Percentiles rank a stretch among this genome's conserved stretches.
Conservation (phyloP, 257 asterid genomes). For the Prunella vulgaris region DNA sequence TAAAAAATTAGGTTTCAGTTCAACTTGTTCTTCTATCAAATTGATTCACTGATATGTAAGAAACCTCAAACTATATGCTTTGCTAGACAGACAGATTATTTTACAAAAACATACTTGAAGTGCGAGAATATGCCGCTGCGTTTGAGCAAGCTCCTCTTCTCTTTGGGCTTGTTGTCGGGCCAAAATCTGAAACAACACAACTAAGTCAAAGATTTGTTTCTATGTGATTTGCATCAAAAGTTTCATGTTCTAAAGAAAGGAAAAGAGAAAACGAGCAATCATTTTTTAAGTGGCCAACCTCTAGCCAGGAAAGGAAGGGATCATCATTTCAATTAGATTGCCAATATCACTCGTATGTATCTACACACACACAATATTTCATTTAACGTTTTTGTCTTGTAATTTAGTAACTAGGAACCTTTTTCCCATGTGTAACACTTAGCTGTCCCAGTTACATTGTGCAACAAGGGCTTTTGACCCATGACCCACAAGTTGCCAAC, state of each 20-base stretch:
- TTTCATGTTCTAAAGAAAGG: slow-evolving; percentile 14
- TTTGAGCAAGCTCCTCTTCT: slow-evolving; percentile 97
- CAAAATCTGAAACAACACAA: slow-evolving; percentile 60
- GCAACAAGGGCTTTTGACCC: background rate
- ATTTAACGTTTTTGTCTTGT: background rate
- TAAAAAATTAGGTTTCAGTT: background rate
- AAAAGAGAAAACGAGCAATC: background rate
- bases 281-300: background rate
- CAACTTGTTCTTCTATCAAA: background rate
- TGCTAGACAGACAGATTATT: slow-evolving; percentile 16
- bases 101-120: slow-evolving; percentile 59
- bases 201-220: slow-evolving; percentile 19
- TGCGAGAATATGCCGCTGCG: slow-evolving; percentile 96
- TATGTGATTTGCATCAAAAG: background rate
- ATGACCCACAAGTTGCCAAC: background rate
- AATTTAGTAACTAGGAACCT: background rate
- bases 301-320: background rate
- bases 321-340: background rate
- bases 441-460: background rate
- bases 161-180: slow-evolving; percentile 99
- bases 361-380: background rate
- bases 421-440: background rate
- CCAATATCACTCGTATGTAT: background rate
- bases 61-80: slow-evolving; percentile 2
- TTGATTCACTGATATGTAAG: background rate